Evolutionary conservation across 2,329 filamentous ascomycete genomes (phyloP).

Genomic region (Penicillium sp.): DNA sequence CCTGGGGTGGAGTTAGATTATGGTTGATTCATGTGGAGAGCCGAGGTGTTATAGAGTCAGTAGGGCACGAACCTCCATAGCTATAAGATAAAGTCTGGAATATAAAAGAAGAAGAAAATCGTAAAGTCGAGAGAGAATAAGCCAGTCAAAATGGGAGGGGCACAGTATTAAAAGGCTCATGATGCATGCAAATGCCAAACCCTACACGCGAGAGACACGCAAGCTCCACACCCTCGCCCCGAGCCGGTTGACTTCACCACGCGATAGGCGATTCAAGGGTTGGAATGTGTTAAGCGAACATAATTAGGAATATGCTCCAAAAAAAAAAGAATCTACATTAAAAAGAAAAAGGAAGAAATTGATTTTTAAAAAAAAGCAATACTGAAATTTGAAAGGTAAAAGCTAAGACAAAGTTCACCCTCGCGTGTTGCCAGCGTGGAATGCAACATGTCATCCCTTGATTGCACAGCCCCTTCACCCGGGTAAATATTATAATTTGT

Average conservation of each 20-base stretch:
- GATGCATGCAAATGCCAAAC: constrained; percentile 12
- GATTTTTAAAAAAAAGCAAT: neutral
- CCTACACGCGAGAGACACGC: constrained; percentile 13
- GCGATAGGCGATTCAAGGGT: constrained; percentile 15
- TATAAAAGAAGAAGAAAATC: neutral
- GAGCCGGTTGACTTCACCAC: constrained; percentile 12
- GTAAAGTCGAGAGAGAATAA: neutral
- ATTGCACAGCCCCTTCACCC: constrained; percentile 23
- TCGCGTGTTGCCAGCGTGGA: constrained; percentile 19
- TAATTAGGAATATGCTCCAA: constrained; percentile 1
- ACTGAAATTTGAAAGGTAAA: neutral
- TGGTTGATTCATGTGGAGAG: neutral
- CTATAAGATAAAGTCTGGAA: neutral
- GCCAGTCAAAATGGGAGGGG: constrained; percentile 3
- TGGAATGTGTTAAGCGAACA: constrained; percentile 9
- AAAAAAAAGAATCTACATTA: neutral
- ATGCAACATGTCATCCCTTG: constrained; percentile 30
- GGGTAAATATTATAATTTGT: neutral
- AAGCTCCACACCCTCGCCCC: constrained; percentile 9
- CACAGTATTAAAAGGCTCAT: constrained; percentile 5
- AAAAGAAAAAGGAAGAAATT: neutral
- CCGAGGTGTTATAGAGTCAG: neutral
- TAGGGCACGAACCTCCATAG: constrained; percentile 16
- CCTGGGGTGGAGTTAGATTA: constrained; percentile 4
- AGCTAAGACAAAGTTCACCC: constrained; percentile 7